Evolutionary conservation across 108 stramenopile species (phyloP).

Genomic region (Pseudonitzschia multistriata): DNA sequence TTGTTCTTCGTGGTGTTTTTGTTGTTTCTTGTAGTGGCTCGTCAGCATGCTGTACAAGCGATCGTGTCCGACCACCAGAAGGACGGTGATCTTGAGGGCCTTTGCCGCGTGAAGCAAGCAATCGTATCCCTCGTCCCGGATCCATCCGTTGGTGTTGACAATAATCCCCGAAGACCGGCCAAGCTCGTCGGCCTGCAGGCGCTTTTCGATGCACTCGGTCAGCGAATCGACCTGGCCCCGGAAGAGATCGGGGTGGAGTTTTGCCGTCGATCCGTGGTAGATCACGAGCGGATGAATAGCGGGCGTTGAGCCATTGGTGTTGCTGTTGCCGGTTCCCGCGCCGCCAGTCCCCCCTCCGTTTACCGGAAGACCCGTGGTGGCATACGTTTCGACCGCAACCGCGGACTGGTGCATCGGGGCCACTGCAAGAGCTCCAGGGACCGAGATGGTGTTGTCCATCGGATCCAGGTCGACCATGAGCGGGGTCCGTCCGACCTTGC

Average conservation of each 20-base stretch:
- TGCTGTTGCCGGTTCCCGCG: neutral
- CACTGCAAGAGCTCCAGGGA: slow-evolving; percentile 75
- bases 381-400: slow-evolving; percentile 57
- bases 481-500: slow-evolving; percentile 79
- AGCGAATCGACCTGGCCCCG: slow-evolving; percentile 71
- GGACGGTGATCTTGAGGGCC: slow-evolving; percentile 66
- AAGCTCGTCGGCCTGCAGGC: slow-evolving; percentile 52
- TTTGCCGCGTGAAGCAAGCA: slow-evolving; percentile 66
- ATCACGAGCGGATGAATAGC: slow-evolving; percentile 60
- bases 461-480: slow-evolving; percentile 83
- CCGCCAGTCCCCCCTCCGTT: slow-evolving; percentile 1
- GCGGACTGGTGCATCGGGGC: slow-evolving; percentile 56
- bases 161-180: slow-evolving; percentile 77
- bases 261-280: slow-evolving; percentile 49
- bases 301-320: slow-evolving; percentile 13
- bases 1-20: slow-evolving; percentile 13
- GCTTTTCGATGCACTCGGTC: slow-evolving; percentile 52
- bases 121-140: slow-evolving; percentile 67
- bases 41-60: slow-evolving; percentile 82
- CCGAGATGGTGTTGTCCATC: slow-evolving; percentile 61
- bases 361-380: slow-evolving; percentile 54
- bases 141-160: slow-evolving; percentile 83
- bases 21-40: slow-evolving; percentile 55
- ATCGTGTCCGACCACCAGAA: slow-evolving; percentile 86
- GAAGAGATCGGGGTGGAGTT: slow-evolving; percentile 60